Evolutionary conservation across 345 rosid genomes (phyloP), one percentile per base, ranked within the genome.

Genomic region (Salix dunnii): DNA sequence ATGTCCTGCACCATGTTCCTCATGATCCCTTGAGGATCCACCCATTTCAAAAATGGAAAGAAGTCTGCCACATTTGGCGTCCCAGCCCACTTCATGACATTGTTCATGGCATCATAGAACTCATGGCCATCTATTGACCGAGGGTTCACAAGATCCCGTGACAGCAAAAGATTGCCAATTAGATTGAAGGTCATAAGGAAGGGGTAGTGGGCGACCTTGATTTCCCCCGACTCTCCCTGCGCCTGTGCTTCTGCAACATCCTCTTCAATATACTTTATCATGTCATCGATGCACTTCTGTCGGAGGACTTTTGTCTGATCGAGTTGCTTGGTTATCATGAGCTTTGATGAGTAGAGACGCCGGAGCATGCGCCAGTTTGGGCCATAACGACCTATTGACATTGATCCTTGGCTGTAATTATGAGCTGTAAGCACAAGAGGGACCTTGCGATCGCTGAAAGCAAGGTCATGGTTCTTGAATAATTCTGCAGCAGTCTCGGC

Each of bases 11-110:
- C 71, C 86, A 73, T 76, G 61, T 71, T 43, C 69, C 61, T 79
- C 70, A 55, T 81, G 40, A 84, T 28, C 27, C 82, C 79, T 27
- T 80, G 86, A 20, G 74, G 86, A 76, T 84, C 84, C 31, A 72
- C 58, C 64, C 46, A 33, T 67, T 25, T 62, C 58, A 84, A 64
- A 27, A 55, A 63, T 7, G 80, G 84, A 0, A 75, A 16, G 7
- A 72, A 75, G 12, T 82, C 85, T 5, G 77, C 67, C 28, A 82
- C 12, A 68, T 82, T 82, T 36, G 77, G 79, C 51, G 38, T 68
- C 36, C 75, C 77, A 21, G 14, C 38, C 62, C 80, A 49, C 62
- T 40, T 43, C 63, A 38, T n/a, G 12, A 62, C 11, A 49, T 30
- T 71, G 68, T 36, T 63, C 80, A 73, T 58, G 61, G 84, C 78